A percentile compares a stretch with the other conserved stretches of the same genome.
Evolutionary conservation across 768 basidiomycete genomes (phyloP).

Genomic region (Leccinum subgranulosum): DNA sequence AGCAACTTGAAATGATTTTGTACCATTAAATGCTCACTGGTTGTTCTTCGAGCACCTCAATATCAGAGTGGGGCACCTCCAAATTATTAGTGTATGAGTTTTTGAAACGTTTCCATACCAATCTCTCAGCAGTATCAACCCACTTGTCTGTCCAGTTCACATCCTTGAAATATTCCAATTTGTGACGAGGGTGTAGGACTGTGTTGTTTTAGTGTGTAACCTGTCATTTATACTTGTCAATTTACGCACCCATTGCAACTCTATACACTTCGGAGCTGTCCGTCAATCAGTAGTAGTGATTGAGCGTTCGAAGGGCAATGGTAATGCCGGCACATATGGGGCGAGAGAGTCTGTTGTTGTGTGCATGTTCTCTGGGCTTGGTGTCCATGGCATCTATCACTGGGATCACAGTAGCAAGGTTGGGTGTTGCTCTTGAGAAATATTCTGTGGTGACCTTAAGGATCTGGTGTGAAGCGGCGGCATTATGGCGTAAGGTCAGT

Average conservation of each 20-base stretch:
- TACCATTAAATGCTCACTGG: not conserved
- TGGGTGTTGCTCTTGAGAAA: not conserved
- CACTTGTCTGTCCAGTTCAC: not conserved
- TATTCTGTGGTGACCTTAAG: not conserved
- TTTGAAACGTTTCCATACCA: not conserved
- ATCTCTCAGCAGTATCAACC: not conserved
- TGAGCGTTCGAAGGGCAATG: not conserved
- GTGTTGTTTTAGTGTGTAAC: no score
- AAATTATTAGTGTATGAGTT: not conserved
- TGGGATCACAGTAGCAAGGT: not conserved
- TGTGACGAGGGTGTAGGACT: not conserved
- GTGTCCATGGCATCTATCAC: not conserved
- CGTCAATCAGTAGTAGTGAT: not conserved
- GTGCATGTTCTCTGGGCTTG: not conserved
- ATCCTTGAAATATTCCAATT: not conserved
- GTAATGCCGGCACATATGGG: not conserved
- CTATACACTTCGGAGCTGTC: not conserved
- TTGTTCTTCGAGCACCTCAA: not conserved
- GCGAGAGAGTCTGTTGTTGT: not conserved
- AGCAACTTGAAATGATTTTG: not conserved
- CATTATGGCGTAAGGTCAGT: no score
- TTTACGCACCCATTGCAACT: not conserved
- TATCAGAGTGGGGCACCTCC: not conserved
- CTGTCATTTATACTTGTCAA: not conserved
- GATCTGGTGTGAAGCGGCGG: no score